Evolutionary conservation across 2,329 filamentous ascomycete species (phyloP).

Genomic region (Penicillium sp.): DNA sequence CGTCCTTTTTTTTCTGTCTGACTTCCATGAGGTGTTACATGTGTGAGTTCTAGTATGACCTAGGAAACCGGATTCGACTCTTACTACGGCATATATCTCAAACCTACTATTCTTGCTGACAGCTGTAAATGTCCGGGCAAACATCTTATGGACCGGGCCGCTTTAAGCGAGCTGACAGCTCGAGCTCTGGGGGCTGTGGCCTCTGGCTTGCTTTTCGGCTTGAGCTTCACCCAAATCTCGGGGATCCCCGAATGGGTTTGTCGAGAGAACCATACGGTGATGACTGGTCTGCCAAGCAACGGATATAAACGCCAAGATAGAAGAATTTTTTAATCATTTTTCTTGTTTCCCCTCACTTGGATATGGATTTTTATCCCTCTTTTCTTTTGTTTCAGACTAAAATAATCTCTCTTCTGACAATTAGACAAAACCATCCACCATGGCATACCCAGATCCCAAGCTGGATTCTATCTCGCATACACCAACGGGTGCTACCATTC

Average conservation of each 20-base stretch:
- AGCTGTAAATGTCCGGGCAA: neutral
- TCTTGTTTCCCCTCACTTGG: neutral
- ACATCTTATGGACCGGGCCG: neutral
- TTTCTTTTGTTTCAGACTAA: neutral
- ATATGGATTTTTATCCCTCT: neutral
- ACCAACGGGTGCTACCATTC: constrained; percentile 15
- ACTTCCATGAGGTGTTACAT: neutral
- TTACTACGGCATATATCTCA: neutral
- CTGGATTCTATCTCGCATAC: constrained; percentile 11
- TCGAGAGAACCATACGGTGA: neutral
- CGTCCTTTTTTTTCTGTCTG: neutral
- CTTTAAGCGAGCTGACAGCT: neutral
- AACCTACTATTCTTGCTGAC: neutral
- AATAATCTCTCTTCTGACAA: neutral
- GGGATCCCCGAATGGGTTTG: neutral
- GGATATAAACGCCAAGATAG: constrained; percentile 7
- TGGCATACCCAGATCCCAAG: constrained; percentile 5
- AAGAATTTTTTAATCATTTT: neutral
- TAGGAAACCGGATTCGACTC: neutral
- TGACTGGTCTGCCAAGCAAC: constrained; percentile 5
- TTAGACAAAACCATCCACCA: neutral
- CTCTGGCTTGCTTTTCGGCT: neutral
- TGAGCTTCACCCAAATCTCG: neutral
- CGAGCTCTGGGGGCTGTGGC: neutral
- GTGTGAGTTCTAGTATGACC: neutral